These are phyloP conservation scores for Torulaspora franciscae DNA, from an alignment of 805 yeast genomes.

Conservation along the genomic window DNA sequence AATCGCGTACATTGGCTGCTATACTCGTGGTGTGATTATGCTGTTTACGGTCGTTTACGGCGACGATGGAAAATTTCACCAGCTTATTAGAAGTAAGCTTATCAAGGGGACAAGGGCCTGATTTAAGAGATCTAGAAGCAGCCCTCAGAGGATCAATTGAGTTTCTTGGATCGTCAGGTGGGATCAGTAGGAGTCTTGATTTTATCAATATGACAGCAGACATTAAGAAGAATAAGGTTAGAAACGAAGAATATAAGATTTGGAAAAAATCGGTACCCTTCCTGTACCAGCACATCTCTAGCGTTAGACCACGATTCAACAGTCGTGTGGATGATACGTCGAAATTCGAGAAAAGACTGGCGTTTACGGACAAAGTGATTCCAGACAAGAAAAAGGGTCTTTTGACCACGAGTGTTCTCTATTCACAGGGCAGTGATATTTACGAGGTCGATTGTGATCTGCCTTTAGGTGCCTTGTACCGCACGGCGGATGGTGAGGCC, in stretches of 20 bases:
- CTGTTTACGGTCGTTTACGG: conserved; percentile 9
- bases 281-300: conserved; percentile 46
- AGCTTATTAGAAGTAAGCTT: conserved; percentile 5
- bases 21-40: conserved; percentile 8
- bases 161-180: neutral
- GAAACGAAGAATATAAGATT: conserved; percentile 68
- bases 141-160: neutral
- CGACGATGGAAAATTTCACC: conserved; percentile 5
- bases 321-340: conserved; percentile 28
- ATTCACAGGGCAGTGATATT: conserved; percentile 32
- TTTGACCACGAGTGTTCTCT: conserved; percentile 26
- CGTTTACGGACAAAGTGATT: conserved; percentile 29
- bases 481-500: conserved; percentile 10
- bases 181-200: neutral
- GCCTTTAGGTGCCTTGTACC: conserved; percentile 27
- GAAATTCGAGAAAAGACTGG: conserved; percentile 24
- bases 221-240: conserved; percentile 41
- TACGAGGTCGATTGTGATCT: conserved; percentile 30
- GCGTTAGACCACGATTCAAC: conserved; percentile 38
- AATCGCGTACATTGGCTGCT: neutral
- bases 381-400: conserved; percentile 31
- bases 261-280: conserved; percentile 86
- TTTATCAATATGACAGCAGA: conserved; percentile 9
- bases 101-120: conserved; percentile 10
- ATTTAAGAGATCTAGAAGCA: neutral